Percentiles rank a stretch among this genome's conserved stretches.
Conservation (phyloP, 2,329 filamentous ascomycete species). For the Trichoderma sp. region DNA sequence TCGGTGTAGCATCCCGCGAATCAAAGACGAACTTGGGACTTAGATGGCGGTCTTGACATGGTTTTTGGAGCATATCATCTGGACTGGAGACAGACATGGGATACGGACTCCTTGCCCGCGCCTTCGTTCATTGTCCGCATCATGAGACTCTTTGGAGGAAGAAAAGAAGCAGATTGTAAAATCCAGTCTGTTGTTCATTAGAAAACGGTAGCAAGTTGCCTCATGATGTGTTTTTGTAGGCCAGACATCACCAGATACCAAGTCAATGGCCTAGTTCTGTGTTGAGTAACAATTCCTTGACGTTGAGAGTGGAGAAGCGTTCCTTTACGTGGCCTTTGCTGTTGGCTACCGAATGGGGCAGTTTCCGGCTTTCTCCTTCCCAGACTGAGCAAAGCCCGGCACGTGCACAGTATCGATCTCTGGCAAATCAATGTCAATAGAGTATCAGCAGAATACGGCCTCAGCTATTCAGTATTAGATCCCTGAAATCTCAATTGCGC, state of each 20-base stretch:
- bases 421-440: neutral
- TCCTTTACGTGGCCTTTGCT: constrained; percentile 14
- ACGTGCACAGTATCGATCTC: constrained; percentile 1
- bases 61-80: neutral
- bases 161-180: neutral
- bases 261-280: neutral
- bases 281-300: neutral
- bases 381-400: neutral
- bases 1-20: neutral
- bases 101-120: too few species aligned
- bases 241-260: too few species aligned
- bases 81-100: neutral
- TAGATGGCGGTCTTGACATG: neutral
- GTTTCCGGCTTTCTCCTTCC: neutral
- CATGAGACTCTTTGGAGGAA: neutral
- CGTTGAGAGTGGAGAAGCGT: constrained; percentile 18
- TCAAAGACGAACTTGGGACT: neutral
- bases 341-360: constrained; percentile 12
- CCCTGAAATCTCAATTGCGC: neutral
- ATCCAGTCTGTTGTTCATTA: neutral
- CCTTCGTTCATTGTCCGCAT: neutral
- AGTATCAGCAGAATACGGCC: neutral
- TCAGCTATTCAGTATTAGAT: neutral
- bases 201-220: neutral
- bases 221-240: too few species aligned